Conservation (phyloP, 2,329 filamentous ascomycete species). For the Fusarium sp. region DNA sequence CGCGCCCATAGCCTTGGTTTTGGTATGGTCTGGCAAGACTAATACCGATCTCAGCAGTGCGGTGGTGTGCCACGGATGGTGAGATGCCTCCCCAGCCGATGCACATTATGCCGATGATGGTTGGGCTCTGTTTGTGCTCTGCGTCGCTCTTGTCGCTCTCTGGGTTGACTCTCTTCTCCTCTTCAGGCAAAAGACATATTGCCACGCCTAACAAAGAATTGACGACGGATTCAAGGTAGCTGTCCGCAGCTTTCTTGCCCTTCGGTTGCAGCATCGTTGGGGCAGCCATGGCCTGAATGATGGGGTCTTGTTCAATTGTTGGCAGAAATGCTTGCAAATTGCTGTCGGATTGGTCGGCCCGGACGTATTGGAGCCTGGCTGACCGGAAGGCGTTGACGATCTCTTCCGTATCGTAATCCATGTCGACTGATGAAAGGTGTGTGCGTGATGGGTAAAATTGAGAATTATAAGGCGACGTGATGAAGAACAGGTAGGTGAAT, state of each 20-base stretch:
- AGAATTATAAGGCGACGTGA: not conserved
- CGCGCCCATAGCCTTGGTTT: conserved; percentile 57
- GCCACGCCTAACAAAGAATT: conserved; percentile 23
- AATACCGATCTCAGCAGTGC: conserved; percentile 48
- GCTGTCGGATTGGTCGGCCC: conserved; percentile 12
- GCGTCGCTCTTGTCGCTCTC: not conserved
- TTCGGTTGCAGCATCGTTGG: conserved; percentile 15
- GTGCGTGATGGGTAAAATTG: fast-evolving
- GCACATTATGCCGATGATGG: conserved; percentile 28
- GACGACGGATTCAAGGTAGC: conserved; percentile 14
- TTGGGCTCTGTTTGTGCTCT: not conserved
- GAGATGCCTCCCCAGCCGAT: conserved; percentile 25
- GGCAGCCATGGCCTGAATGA: conserved; percentile 12
- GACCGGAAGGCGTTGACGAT: conserved; percentile 24
- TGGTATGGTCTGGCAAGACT: conserved; percentile 51
- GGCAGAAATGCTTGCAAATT: conserved; percentile 16
- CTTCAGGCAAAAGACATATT: conserved; percentile 16
- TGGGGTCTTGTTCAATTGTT: conserved; percentile 17
- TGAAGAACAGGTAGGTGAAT: not conserved
- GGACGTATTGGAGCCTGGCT: conserved; percentile 19
- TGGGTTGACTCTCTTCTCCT: not conserved
- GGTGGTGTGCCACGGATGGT: conserved; percentile 16
- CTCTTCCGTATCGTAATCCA: conserved; percentile 10
- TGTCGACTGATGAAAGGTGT: not conserved
- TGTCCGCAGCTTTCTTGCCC: conserved; percentile 8